These are phyloP conservation scores for Pyropia yezoensis DNA, from an alignment of 23 red algal species.

Conservation along the genomic window DNA sequence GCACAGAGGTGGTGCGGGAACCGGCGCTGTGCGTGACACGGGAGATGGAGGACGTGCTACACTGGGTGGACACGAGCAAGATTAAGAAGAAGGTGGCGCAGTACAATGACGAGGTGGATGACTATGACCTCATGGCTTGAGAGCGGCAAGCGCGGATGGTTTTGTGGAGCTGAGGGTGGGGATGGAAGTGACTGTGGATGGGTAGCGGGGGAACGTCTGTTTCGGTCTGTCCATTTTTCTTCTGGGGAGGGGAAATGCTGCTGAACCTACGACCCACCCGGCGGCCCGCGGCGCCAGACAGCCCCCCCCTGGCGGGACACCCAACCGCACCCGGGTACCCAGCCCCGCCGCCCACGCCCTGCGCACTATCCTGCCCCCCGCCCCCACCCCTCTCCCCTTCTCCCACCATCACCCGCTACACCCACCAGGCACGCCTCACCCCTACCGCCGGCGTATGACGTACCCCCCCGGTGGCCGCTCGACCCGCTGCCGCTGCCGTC, in stretches of 20 bases:
- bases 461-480: too few species aligned
- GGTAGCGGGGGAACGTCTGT: too few species aligned
- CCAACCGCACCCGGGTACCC: too few species aligned
- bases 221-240: too few species aligned
- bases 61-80: constrained; percentile 91
- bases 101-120: constrained; percentile 84
- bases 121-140: constrained; percentile 73
- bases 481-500: too few species aligned
- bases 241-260: background rate
- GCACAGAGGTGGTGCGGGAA: constrained; percentile 72
- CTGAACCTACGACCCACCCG: background rate
- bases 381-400: too few species aligned
- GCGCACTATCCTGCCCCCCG: too few species aligned
- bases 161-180: background rate
- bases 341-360: too few species aligned
- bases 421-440: too few species aligned
- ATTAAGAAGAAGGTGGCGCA: constrained; percentile 83
- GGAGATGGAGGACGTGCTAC: constrained; percentile 95
- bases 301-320: background rate
- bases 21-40: constrained; percentile 79
- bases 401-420: too few species aligned
- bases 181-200: too few species aligned
- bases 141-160: background rate
- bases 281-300: background rate
- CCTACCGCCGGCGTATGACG: too few species aligned